Base-by-base conservation (phyloP, 192 early-diverging fungal species). In the Hyaloraphidium curvatum region DNA sequence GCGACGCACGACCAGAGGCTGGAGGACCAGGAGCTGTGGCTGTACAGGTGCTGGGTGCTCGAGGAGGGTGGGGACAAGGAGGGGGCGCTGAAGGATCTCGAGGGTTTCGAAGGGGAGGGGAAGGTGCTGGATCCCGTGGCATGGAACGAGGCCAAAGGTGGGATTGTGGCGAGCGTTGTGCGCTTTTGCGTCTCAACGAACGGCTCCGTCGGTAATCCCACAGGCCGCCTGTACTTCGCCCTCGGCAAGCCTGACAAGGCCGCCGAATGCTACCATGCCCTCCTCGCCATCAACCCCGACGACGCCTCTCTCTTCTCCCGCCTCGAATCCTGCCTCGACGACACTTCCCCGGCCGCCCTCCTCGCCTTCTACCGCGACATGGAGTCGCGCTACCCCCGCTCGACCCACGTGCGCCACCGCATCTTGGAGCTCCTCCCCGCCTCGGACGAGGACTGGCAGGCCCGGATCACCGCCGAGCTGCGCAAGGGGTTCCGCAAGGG, bases 1-100 rank as follows among this genome's bases (percentile, higher is more conserved):
- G 29, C 55, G 3, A 55, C 62, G 22, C 59, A 64, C 40, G 67
- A 70, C 56, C n/a, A n/a, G n/a, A n/a, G n/a, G n/a, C 79, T 63
- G 51, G 87, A 93, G 62, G 70, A 77, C 56, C 83, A 80, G 48
- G 91, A 97, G 64, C 60, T 92, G 53, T 51, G 80, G 21, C 59
- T 97, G 68, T 97, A 89, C 70, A 79, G 85, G 61, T 88, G 84
- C 69, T 70, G 68, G 62, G 55, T 97, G 19, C 62, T 90, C 28
- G 87, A 95, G 65, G 86, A 89, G 57, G 72, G 58, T 3, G 89
- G 89, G 7, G 79, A 93, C 40, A 68, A 70, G 41, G 59, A 87
- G 55, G 61, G 50, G 16, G 91, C 89, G 4, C 63, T 92, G 33
- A 81, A 83, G 4, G 71, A 86, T 59, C 63, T 97, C 39, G 77